These are phyloP conservation scores for Ogataea nonfermentans DNA, from an alignment of 805 yeast species.

Conservation along the genomic window DNA sequence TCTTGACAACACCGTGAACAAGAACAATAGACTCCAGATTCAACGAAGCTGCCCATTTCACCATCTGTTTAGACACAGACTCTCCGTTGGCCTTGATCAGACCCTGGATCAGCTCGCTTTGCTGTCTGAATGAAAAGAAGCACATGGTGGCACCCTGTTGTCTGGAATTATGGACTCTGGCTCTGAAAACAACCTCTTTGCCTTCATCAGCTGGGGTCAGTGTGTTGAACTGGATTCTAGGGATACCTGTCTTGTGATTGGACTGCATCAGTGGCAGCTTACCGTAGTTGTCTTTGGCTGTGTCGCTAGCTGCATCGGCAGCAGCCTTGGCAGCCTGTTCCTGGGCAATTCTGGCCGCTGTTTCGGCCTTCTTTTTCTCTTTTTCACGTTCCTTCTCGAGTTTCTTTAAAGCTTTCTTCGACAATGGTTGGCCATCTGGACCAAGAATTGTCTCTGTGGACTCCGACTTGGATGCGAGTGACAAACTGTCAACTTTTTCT, in stretches of 20 bases:
- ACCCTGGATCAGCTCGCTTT: slow-evolving; percentile 77
- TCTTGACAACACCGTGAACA: slow-evolving; percentile 79
- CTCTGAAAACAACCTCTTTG: slow-evolving; percentile 79
- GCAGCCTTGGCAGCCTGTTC: slow-evolving; percentile 79
- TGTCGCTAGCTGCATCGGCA: slow-evolving; percentile 73
- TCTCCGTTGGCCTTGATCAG: slow-evolving; percentile 70
- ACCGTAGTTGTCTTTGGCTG: slow-evolving; percentile 87
- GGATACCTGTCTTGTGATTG: slow-evolving; percentile 55
- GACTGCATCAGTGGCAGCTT: slow-evolving; percentile 85
- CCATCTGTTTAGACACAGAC: slow-evolving; percentile 88
- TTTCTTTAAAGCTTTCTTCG: slow-evolving; percentile 94
- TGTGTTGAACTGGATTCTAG: slow-evolving; percentile 56
- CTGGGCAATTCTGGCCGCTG: slow-evolving; percentile 80
- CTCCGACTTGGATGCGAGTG: slow-evolving; percentile 17
- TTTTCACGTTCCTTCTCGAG: slow-evolving; percentile 91
- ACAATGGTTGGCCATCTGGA: slow-evolving; percentile 77
- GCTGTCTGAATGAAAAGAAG: slow-evolving; percentile 91
- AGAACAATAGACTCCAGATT: slow-evolving; percentile 88
- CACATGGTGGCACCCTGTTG: slow-evolving; percentile 95
- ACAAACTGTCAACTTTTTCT: slow-evolving; percentile 29
- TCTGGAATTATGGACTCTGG: slow-evolving; percentile 90
- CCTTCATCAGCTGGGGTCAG: slow-evolving; percentile 68
- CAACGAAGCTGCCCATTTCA: slow-evolving; percentile 88
- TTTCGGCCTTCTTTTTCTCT: slow-evolving; percentile 88
- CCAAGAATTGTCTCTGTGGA: slow-evolving; percentile 31